Evolutionary conservation across 176 grass and related monocot species (phyloP).

Genomic region (Zea luxurians): DNA sequence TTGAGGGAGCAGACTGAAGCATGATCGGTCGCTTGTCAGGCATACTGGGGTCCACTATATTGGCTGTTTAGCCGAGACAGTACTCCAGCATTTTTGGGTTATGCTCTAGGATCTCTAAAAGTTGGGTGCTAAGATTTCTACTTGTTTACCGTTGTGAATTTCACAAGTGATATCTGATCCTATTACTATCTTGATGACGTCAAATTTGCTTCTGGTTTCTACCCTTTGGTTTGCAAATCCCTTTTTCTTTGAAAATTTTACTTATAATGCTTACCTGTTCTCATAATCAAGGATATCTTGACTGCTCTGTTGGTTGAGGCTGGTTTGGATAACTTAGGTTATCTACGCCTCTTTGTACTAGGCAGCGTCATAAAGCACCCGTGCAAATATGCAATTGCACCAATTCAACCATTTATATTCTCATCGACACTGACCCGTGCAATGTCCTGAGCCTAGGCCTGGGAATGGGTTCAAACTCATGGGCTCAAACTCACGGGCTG

Average conservation of each 20-base stretch:
- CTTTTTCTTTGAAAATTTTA: not conserved
- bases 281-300: too few species aligned
- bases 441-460: too few species aligned
- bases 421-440: too few species aligned
- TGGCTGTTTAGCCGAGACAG: not conserved
- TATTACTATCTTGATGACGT: not conserved
- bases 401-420: too few species aligned
- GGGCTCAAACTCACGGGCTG: too few species aligned
- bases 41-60: not conserved
- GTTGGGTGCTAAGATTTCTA: conserved; percentile 12
- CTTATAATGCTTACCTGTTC: too few species aligned
- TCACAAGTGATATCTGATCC: not conserved
- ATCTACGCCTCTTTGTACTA: too few species aligned
- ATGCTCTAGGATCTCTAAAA: conserved; percentile 27
- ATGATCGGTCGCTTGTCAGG: conserved; percentile 24
- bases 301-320: too few species aligned
- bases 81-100: conserved; percentile 39
- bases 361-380: too few species aligned
- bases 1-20: conserved; percentile 89
- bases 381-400: too few species aligned
- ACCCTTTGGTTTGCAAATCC: not conserved
- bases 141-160: not conserved
- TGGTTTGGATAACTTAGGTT: too few species aligned
- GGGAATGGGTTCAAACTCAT: too few species aligned
- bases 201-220: not conserved